A percentile compares a stretch with the other conserved stretches of the same genome.
These are phyloP conservation scores for Volvox carteri DNA, from an alignment of 163 green algal species.

Conservation along the genomic window DNA sequence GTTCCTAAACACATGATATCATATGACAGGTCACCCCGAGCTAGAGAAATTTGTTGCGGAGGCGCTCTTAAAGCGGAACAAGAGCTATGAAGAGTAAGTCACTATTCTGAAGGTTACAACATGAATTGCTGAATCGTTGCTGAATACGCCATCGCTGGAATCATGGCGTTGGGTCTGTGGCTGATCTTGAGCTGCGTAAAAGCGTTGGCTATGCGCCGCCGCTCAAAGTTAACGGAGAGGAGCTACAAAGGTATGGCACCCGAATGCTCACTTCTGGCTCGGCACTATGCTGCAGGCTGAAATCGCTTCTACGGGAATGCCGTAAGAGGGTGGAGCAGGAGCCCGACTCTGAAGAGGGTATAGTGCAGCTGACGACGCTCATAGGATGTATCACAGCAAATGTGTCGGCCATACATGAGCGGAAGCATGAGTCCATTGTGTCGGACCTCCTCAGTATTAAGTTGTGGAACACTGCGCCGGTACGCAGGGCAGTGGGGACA, in stretches of 20 bases:
- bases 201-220: neutral
- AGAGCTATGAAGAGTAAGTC: conserved; percentile 47
- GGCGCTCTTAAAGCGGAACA: neutral
- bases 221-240: neutral
- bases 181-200: neutral
- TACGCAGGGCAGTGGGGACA: conserved; percentile 20
- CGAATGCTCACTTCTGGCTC: neutral
- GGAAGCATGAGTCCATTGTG: conserved; percentile 77
- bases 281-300: conserved; percentile 14
- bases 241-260: neutral
- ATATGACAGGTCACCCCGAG: conserved; percentile 11
- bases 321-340: conserved; percentile 49
- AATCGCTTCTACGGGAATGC: conserved; percentile 22
- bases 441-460: conserved; percentile 71
- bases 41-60: conserved; percentile 6
- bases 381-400: conserved; percentile 66
- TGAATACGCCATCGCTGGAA: too few relatives aligned
- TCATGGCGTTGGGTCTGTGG: too few relatives aligned
- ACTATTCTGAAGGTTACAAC: neutral
- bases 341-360: conserved; percentile 21
- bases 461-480: conserved; percentile 73
- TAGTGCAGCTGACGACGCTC: conserved; percentile 69
- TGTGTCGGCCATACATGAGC: conserved; percentile 71
- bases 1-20: too few relatives aligned
- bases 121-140: too few relatives aligned